Conservation (phyloP, 495 filamentous ascomycete genomes). For the Neurospora cerealis region DNA sequence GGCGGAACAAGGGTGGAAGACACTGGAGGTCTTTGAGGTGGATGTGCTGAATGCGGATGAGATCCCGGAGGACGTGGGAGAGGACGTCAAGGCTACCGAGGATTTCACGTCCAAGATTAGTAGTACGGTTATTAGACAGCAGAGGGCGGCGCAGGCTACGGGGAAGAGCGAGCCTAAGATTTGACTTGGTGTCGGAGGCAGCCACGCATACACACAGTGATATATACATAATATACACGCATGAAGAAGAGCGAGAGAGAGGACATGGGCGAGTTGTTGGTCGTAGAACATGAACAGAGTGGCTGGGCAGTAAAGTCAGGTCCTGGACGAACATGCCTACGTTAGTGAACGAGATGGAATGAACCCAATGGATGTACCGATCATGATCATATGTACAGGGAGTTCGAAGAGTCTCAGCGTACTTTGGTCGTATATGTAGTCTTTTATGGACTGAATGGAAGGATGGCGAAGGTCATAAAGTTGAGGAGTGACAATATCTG, state of each 20-base stretch:
- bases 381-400: background rate
- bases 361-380: background rate
- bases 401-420: background rate
- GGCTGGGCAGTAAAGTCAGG: background rate
- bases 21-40: slow-evolving; percentile 78
- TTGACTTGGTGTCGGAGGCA: background rate
- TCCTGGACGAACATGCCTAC: background rate
- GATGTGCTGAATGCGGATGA: slow-evolving; percentile 73
- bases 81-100: slow-evolving; percentile 25
- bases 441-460: background rate
- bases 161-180: background rate
- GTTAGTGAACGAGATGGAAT: background rate
- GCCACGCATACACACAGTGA: background rate
- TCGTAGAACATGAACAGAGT: background rate
- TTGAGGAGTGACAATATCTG: too few relatives aligned
- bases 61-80: slow-evolving; percentile 28
- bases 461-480: background rate
- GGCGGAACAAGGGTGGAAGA: slow-evolving; percentile 63
- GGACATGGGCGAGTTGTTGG: background rate
- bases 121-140: slow-evolving; percentile 58
- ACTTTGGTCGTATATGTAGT: background rate
- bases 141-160: slow-evolving; percentile 21
- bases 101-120: slow-evolving; percentile 80
- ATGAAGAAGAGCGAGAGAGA: background rate
- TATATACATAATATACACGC: background rate